Evolutionary conservation across 495 filamentous ascomycete species (phyloP).

Genomic region (Xylaria flabelliformis): DNA sequence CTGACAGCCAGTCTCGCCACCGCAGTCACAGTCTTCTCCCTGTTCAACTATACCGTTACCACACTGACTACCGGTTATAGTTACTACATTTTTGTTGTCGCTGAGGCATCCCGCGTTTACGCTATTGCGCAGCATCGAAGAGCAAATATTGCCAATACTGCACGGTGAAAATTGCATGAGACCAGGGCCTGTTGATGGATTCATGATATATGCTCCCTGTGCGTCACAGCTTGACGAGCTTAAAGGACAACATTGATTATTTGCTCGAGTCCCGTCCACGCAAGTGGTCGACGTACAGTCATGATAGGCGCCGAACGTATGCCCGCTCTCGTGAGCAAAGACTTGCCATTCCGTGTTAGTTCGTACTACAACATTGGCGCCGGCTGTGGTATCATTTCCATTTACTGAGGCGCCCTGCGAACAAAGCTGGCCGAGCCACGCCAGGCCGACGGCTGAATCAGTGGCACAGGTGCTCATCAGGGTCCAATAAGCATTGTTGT

Average conservation of each 20-base stretch:
- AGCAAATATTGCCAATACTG: constrained; percentile 92
- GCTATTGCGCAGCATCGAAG: constrained; percentile 80
- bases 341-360: constrained; percentile 93
- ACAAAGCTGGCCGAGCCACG: constrained; percentile 93
- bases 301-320: constrained; percentile 95
- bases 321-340: constrained; percentile 93
- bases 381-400: constrained; percentile 71
- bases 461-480: constrained; percentile 86
- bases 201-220: constrained; percentile 85
- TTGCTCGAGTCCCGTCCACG: constrained; percentile 58
- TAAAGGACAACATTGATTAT: constrained; percentile 89
- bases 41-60: constrained; percentile 96
- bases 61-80: constrained; percentile 85
- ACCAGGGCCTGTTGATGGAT: constrained; percentile 76
- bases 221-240: constrained; percentile 75
- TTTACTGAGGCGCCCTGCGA: constrained; percentile 59
- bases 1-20: constrained; percentile 72
- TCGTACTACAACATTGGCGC: constrained; percentile 88
- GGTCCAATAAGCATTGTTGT: constrained; percentile 92
- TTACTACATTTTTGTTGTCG: constrained; percentile 82
- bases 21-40: constrained; percentile 96
- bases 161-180: constrained; percentile 86
- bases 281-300: constrained; percentile 82
- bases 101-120: constrained; percentile 78
- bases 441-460: constrained; percentile 84